Conservation (phyloP, 2,329 filamentous ascomycete species). For the Didymella pomorum region DNA sequence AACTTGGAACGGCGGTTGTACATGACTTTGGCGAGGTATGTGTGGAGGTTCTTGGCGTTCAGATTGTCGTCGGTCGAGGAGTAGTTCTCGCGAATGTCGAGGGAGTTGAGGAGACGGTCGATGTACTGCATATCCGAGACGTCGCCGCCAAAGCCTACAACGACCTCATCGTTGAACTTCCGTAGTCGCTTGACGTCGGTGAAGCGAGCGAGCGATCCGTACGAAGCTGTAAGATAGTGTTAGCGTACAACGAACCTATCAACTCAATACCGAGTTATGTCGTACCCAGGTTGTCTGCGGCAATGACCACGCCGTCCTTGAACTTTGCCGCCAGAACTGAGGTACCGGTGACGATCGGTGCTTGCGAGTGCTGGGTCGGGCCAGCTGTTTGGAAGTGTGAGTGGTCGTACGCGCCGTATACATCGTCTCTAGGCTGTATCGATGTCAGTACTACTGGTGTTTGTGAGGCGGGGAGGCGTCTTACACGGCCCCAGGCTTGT, state of each 20-base stretch:
- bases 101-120: slow-evolving; percentile 85
- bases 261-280: background rate
- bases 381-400: slow-evolving; percentile 78
- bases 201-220: slow-evolving; percentile 94
- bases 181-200: slow-evolving; percentile 95
- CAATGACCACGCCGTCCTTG: slow-evolving; percentile 94
- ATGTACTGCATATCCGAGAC: slow-evolving; percentile 99
- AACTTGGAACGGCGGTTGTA: slow-evolving; percentile 95
- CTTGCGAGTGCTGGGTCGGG: slow-evolving; percentile 83
- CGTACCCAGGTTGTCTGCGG: slow-evolving; percentile 92
- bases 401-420: slow-evolving; percentile 92
- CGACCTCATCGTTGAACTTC: slow-evolving; percentile 80
- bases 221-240: slow-evolving; percentile 72
- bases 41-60: slow-evolving; percentile 93
- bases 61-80: slow-evolving; percentile 65
- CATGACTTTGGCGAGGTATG: slow-evolving; percentile 93
- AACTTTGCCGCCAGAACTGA: slow-evolving; percentile 96
- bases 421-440: slow-evolving; percentile 87
- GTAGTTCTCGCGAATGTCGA: slow-evolving; percentile 91
- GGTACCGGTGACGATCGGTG: slow-evolving; percentile 93
- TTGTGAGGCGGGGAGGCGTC: slow-evolving; percentile 34
- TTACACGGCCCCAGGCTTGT: slow-evolving; percentile 71
- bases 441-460: slow-evolving; percentile 32
- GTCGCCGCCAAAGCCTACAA: slow-evolving; percentile 95
- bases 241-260: slow-evolving; percentile 12